Evolutionary conservation across 2,329 filamentous ascomycete genomes (phyloP), one percentile per base, ranked within the genome.

Genomic region (Verticillium nonalfalfae): DNA sequence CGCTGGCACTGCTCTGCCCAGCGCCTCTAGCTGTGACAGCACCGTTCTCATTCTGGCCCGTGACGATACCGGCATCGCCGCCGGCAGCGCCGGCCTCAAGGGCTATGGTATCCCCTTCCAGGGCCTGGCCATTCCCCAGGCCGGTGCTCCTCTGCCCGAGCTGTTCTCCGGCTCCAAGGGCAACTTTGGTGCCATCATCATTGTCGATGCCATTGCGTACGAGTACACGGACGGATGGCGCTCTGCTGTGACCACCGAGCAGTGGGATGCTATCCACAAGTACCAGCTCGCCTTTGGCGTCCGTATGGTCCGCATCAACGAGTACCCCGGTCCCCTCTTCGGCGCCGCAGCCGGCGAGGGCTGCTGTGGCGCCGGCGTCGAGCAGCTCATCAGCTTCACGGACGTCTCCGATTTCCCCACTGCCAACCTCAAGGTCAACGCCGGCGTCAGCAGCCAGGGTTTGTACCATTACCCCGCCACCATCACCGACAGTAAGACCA

Each of bases 31-130:
- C 39, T 36, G 39, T 38, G 58, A 54, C 45, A 55, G 45, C 58
- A 59, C 58, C 26, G 52, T 59, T 39, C 52, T 59, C 45, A 75
- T 87, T 56, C 76, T 88, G 65, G 83, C 82, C 50, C 76, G 78
- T 64, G 83, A 87, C 67, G 66, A 76, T 50, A 72, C 74, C 31
- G 76, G 81, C 1, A 81, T 80, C 11, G 72, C 72, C n/a, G 78
- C 79, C 34, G 81, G 80, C 11, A 79, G 77, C 40, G 79, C 79
- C 13, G 85, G 84, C 26, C 77, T 88, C 11, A 81, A 84, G 67
- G 84, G 77, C 62, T 87, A 88, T 66, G 85, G 83, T 36, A 87
- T 88, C 63, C 83, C 84, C 1, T 87, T 79, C 66, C 74, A 85
- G 66, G 75, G 79, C 5, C 67, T 86, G 10, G 65, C 81, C 21